A percentile compares a stretch with the other conserved stretches of the same genome.
Evolutionary conservation across 768 basidiomycete species (phyloP).

Genomic region (Naganishia antarctica): DNA sequence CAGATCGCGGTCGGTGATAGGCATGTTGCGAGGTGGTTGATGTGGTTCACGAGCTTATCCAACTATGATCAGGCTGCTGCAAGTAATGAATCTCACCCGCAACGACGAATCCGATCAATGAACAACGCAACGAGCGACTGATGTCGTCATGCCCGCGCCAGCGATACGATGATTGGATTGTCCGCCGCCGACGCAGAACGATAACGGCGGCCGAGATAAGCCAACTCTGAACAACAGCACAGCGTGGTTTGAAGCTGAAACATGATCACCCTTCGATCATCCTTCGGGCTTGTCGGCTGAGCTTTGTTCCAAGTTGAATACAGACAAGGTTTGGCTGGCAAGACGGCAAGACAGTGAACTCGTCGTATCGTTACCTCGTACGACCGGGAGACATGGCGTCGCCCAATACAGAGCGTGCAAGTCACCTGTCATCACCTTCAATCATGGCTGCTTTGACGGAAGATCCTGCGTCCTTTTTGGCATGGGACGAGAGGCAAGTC

Average conservation of each 20-base stretch:
- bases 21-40: slow-evolving; percentile 7
- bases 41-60: too few species aligned
- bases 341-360: too few species aligned
- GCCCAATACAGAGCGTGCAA: background rate
- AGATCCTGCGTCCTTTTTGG: slow-evolving; percentile 30
- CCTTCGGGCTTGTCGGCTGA: too few species aligned
- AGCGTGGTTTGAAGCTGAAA: background rate
- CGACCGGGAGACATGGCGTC: too few species aligned
- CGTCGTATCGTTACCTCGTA: too few species aligned
- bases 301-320: background rate
- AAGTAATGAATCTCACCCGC: too few species aligned
- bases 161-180: background rate
- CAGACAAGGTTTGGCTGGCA: too few species aligned
- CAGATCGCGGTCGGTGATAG: slow-evolving; percentile 27
- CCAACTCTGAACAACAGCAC: background rate
- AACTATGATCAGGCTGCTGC: too few species aligned
- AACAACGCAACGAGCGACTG: too few species aligned
- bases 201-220: background rate
- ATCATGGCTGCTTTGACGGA: background rate
- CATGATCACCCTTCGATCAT: background rate
- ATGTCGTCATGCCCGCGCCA: background rate
- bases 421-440: background rate
- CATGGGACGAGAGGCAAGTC: slow-evolving; percentile 56
- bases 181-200: background rate
- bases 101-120: too few species aligned